phyloP scores from a whole-genome alignment of 306 rosid genomes.

The Ormosia semicastrata region DNA sequence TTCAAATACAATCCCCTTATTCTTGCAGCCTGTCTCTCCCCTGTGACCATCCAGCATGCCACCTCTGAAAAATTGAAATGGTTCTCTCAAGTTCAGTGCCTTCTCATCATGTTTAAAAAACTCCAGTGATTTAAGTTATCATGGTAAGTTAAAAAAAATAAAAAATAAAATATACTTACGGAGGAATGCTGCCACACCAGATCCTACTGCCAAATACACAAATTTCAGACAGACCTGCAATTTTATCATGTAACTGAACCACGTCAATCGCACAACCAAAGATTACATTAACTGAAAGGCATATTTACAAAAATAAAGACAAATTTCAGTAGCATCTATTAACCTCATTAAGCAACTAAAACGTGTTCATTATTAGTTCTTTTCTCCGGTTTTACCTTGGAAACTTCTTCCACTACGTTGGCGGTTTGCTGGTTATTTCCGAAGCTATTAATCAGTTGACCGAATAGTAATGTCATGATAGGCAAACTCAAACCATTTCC shows the following conservation, averaged over 20 bases:
- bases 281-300: not conserved
- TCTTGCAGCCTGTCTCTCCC: conserved; percentile 91
- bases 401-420: conserved; percentile 43
- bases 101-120: not conserved
- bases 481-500: conserved; percentile 75
- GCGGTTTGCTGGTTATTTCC: conserved; percentile 51
- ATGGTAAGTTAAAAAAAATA: not conserved
- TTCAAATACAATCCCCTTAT: conserved; percentile 83
- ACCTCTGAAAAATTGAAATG: conserved; percentile 62
- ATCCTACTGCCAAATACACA: conserved; percentile 68
- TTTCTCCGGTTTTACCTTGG: conserved; percentile 50
- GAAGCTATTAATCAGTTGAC: conserved; percentile 59
- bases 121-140: not conserved
- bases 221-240: conserved; percentile 67
- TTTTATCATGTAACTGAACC: not conserved
- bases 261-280: conserved; percentile 8
- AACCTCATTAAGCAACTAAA: not conserved
- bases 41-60: conserved; percentile 86
- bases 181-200: conserved; percentile 61
- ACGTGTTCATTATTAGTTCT: not conserved
- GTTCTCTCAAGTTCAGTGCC: not conserved
- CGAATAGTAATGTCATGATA: conserved; percentile 70
- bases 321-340: not conserved
- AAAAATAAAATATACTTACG: conserved; percentile 52
- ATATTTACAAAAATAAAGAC: not conserved